Evolutionary conservation across 352 stramenopile species (phyloP).

Genomic region (Phytophthora litchii): DNA sequence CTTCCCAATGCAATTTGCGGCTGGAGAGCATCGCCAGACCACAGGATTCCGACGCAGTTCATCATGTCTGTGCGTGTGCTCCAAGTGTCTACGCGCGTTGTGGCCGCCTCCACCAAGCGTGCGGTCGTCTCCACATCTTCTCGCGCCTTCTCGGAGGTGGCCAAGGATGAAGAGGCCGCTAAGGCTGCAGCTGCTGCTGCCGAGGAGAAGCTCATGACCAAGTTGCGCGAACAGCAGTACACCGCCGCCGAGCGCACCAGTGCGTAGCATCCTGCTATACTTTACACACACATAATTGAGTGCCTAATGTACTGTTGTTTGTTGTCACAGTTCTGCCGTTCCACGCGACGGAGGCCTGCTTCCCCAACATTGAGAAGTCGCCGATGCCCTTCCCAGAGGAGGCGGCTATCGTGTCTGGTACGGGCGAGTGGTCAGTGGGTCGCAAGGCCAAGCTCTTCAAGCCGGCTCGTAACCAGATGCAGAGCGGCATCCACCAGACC

Average conservation of each 20-base stretch:
- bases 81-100: constrained; percentile 35
- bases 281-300: not conserved
- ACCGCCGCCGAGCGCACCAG: constrained; percentile 59
- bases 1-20: constrained; percentile 18
- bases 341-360: constrained; percentile 56
- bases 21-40: constrained; percentile 17
- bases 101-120: constrained; percentile 17
- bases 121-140: constrained; percentile 15
- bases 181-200: constrained; percentile 41
- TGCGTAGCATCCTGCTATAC: constrained; percentile 22
- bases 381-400: constrained; percentile 72
- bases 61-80: constrained; percentile 52
- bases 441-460: constrained; percentile 79
- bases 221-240: constrained; percentile 57
- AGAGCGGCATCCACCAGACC: constrained; percentile 82
- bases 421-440: constrained; percentile 62
- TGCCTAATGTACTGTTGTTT: constrained; percentile 4
- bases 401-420: constrained; percentile 65
- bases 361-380: constrained; percentile 52
- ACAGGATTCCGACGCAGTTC: constrained; percentile 4
- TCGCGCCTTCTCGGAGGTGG: constrained; percentile 54
- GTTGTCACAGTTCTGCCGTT: constrained; percentile 60
- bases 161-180: constrained; percentile 45
- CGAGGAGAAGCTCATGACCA: constrained; percentile 54
- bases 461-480: constrained; percentile 84